Percentiles rank a stretch among this genome's conserved stretches.
phyloP scores from a whole-genome alignment of 2,329 filamentous ascomycete species.

The Huntiella decipiens region DNA sequence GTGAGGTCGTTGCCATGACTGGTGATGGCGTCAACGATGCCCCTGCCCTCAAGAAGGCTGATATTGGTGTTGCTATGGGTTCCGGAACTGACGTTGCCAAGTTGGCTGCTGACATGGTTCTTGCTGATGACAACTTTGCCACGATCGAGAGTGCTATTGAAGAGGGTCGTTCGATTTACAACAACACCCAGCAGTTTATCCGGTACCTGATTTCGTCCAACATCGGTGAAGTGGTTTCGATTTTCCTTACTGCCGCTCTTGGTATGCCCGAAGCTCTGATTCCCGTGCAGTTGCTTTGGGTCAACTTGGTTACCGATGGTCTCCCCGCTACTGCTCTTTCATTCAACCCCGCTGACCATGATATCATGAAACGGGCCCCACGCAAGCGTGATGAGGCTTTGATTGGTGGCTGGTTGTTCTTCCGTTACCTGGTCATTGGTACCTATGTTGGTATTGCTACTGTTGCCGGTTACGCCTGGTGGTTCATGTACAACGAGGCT shows the following conservation, averaged over 20 bases:
- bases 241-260: constrained; percentile 88
- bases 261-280: constrained; percentile 97
- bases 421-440: constrained; percentile 91
- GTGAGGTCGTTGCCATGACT: constrained; percentile 97
- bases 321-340: constrained; percentile 88
- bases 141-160: constrained; percentile 93
- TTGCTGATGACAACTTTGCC: constrained; percentile 96
- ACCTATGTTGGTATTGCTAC: constrained; percentile 89
- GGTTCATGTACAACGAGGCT: constrained; percentile 89
- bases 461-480: constrained; percentile 97
- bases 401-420: constrained; percentile 89
- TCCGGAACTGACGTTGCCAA: constrained; percentile 94
- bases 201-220: constrained; percentile 98
- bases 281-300: constrained; percentile 93
- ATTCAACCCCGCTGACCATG: constrained; percentile 96
- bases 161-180: constrained; percentile 95
- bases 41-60: constrained; percentile 91
- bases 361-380: constrained; percentile 87
- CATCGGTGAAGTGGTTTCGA: constrained; percentile 96
- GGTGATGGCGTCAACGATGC: constrained; percentile 98
- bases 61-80: constrained; percentile 98
- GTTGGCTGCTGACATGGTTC: constrained; percentile 93
- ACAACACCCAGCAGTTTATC: constrained; percentile 99
- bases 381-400: constrained; percentile 83
- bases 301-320: constrained; percentile 94